Conservation (phyloP, 2,329 filamentous ascomycete genomes). For the Colletotrichum aenigma region DNA sequence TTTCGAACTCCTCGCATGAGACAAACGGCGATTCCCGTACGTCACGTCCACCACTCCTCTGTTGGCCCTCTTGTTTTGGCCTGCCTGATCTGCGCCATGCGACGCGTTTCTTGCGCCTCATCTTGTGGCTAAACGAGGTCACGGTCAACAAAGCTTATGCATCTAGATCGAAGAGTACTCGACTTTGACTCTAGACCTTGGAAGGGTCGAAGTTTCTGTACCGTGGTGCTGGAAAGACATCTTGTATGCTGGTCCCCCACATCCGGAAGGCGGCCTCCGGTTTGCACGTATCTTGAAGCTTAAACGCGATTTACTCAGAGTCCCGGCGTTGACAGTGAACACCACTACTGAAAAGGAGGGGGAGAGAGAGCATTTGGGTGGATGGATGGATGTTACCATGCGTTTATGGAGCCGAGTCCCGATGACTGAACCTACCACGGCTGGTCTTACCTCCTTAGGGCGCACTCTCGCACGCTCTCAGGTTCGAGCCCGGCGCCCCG, state of each 20-base stretch:
- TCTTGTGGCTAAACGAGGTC: background rate
- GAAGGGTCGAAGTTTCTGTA: background rate
- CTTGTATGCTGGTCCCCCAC: background rate
- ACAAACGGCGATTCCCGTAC: background rate
- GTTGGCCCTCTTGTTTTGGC: background rate
- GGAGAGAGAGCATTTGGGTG: background rate
- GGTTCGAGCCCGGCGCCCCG: background rate
- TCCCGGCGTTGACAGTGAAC: background rate
- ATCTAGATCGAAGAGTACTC: background rate
- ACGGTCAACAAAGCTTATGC: background rate
- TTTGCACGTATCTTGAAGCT: background rate
- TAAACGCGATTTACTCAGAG: background rate
- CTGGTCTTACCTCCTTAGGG: background rate
- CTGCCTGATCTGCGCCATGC: slow-evolving; percentile 12
- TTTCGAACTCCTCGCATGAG: background rate
- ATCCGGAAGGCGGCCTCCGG: background rate
- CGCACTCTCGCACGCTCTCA: background rate
- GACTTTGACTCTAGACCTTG: background rate
- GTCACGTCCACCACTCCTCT: background rate
- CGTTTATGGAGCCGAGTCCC: background rate
- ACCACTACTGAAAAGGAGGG: background rate
- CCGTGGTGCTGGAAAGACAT: background rate
- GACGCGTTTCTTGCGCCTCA: background rate
- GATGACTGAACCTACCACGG: background rate
- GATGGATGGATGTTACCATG: background rate